Evolutionary conservation across 306 rosid species (phyloP), one percentile per base, ranked within the genome.

Genomic region (Cucurbita argyrosperma): DNA sequence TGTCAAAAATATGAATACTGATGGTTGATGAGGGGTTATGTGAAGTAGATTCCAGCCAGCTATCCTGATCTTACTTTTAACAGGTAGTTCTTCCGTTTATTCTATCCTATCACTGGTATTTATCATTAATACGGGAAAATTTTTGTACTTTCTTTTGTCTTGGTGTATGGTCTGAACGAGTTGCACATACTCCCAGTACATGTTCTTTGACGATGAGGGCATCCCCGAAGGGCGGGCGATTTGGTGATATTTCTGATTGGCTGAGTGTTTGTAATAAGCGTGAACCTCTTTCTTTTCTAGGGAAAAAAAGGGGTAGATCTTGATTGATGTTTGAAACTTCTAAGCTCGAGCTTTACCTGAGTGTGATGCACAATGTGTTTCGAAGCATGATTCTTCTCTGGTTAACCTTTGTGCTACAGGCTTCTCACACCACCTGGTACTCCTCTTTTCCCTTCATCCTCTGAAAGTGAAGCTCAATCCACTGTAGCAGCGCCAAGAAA

Each of bases 381-480:
- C 12, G 40, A 68, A 47, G 15, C 23, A 30, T 5, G 59, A 13
- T 70, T 70, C 15, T 68, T 30, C 59, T 77, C 62, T 70, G 23
- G 76, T 74, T 76, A 39, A 40, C 10, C 47, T 37, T 67, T 84
- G 60, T 67, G 10, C 77, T 79, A 75, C 80, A 94, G 99, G 99
- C 99, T 94, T 82, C 99, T 94, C 75, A 88, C 99, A 77, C 99
- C 99, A 68, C 99, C 99, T 7, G 99, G 89, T 73, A 94, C 99
- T 46, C 97, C 99, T 37, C 83, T 85, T 72, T 81, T 87, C 72
- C 90, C 88, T 83, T 66, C 95, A 60, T 84, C 90, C 30, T 92
- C 86, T 72, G 83, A 85, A 64, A 83, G 37, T 63, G 96, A 90
- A 77, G 68, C 87, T 69, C 90, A 85, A 43, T 54, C 83, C 46